A percentile compares a stretch with the other conserved stretches of the same genome.
These are phyloP conservation scores for Podila verticillata DNA, from an alignment of 192 early-diverging fungal species.

Conservation along the genomic window DNA sequence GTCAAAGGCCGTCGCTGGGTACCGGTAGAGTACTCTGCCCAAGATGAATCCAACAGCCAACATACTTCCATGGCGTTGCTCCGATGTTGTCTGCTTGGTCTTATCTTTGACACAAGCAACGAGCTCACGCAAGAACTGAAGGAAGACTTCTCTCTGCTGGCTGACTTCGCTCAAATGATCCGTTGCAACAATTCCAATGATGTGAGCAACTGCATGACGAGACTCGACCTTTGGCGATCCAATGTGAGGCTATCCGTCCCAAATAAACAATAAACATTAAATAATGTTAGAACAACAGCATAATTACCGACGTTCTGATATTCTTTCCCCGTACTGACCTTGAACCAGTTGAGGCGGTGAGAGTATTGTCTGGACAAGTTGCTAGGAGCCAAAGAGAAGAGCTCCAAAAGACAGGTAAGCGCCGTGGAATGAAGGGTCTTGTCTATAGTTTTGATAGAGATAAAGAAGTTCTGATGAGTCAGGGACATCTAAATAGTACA, in stretches of 20 bases:
- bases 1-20: slow-evolving; percentile 45
- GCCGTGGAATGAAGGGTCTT: slow-evolving; percentile 70
- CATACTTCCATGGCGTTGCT: slow-evolving; percentile 73
- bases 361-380: slow-evolving; percentile 61
- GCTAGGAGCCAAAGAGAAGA: slow-evolving; percentile 74
- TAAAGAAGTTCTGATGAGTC: background rate
- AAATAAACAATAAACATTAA: background rate
- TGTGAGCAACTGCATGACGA: slow-evolving; percentile 69
- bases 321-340: slow-evolving; percentile 12
- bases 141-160: slow-evolving; percentile 40
- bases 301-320: background rate
- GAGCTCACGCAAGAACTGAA: slow-evolving; percentile 54
- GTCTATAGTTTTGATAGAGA: slow-evolving; percentile 49
- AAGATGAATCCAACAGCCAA: slow-evolving; percentile 77
- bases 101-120: slow-evolving; percentile 44
- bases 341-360: slow-evolving; percentile 58
- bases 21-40: slow-evolving; percentile 69
- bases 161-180: slow-evolving; percentile 52
- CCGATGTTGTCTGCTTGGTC: slow-evolving; percentile 59
- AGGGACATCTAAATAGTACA: background rate
- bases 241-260: slow-evolving; percentile 61
- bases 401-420: slow-evolving; percentile 71
- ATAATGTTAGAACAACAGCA: background rate
- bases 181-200: slow-evolving; percentile 79
- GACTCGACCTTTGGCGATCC: slow-evolving; percentile 70